These are phyloP conservation scores for Coemansia sp. DNA, from an alignment of 192 early-diverging fungal species.

Conservation along the genomic window DNA sequence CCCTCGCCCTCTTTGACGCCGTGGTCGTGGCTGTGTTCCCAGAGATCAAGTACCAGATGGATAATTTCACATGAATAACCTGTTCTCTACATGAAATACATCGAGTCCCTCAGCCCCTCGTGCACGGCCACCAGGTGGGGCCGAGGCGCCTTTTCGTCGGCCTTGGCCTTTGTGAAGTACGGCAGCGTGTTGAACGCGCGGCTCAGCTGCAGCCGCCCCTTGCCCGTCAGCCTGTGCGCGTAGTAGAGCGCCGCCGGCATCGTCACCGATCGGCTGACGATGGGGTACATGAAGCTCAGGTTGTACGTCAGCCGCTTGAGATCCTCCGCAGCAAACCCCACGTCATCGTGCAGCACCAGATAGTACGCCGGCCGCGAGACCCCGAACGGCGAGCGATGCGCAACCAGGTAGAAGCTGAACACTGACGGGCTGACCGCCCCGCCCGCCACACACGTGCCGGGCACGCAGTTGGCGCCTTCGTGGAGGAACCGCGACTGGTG, in stretches of 20 bases:
- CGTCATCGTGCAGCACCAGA: slow-evolving; percentile 42
- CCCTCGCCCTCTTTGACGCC: slow-evolving; percentile 75
- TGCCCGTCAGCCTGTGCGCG: slow-evolving; percentile 31
- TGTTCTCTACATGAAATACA: slow-evolving; percentile 34
- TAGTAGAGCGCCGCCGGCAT: slow-evolving; percentile 46
- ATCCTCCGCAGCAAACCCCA: not conserved
- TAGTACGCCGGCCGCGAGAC: slow-evolving; percentile 24
- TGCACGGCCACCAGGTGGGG: slow-evolving; percentile 29
- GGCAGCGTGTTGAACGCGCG: slow-evolving; percentile 9
- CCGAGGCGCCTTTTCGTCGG: not conserved
- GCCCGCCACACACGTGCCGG: slow-evolving; percentile 21
- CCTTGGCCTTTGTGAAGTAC: not conserved
- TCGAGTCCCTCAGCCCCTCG: slow-evolving; percentile 15
- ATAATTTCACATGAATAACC: not conserved
- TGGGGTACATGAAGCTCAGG: slow-evolving; percentile 34
- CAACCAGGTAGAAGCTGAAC: slow-evolving; percentile 23
- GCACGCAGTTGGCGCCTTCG: slow-evolving; percentile 14
- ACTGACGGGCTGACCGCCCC: slow-evolving; percentile 1
- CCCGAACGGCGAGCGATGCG: slow-evolving; percentile 28
- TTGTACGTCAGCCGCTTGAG: slow-evolving; percentile 19
- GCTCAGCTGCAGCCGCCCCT: slow-evolving; percentile 31
- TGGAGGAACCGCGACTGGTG: slow-evolving; percentile 26
- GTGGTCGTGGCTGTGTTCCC: slow-evolving; percentile 68
- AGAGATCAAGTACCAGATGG: slow-evolving; percentile 52
- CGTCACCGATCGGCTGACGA: slow-evolving; percentile 14